phyloP scores from a whole-genome alignment of 441 rosid species.

The Dalechampia spathulata region DNA sequence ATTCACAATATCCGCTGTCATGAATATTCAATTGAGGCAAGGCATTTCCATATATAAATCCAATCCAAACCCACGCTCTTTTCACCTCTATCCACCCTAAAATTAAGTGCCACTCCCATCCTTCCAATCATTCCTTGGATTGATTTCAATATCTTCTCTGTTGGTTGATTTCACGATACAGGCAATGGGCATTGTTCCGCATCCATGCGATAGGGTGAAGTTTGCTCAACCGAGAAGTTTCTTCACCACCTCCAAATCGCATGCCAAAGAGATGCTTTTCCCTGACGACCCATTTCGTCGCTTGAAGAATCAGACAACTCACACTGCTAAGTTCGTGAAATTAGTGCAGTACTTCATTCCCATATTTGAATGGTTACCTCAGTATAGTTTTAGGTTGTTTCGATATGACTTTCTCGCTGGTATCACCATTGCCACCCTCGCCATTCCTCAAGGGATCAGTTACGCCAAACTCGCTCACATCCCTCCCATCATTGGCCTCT shows the following conservation, averaged over 20 bases:
- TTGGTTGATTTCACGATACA: too few relatives aligned
- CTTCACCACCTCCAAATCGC: conserved; percentile 27
- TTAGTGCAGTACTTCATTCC: conserved; percentile 61
- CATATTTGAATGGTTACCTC: conserved; percentile 67
- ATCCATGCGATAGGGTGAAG: conserved; percentile 37
- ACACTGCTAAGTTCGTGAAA: conserved; percentile 19
- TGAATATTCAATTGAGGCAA: too few relatives aligned
- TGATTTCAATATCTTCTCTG: too few relatives aligned
- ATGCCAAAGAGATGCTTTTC: conserved; percentile 62
- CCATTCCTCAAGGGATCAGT: conserved; percentile 93
- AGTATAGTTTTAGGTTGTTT: conserved; percentile 36
- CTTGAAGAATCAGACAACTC: conserved; percentile 24
- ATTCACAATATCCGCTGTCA: too few relatives aligned
- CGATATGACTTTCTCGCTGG: conserved; percentile 75
- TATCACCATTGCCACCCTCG: conserved; percentile 82
- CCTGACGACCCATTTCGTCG: conserved; percentile 76
- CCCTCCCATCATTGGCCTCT: conserved; percentile 82
- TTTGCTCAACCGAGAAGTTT: conserved; percentile 46
- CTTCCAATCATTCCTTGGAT: too few relatives aligned
- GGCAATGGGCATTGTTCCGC: conserved; percentile 12
- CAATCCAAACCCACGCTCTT: too few relatives aligned
- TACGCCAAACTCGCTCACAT: conserved; percentile 70
- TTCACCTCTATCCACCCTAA: too few relatives aligned
- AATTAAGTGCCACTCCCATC: too few relatives aligned
- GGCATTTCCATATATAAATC: too few relatives aligned